These are phyloP conservation scores for Sphaerosporella brunnea DNA, from an alignment of 495 filamentous ascomycete species.

Conservation along the genomic window DNA sequence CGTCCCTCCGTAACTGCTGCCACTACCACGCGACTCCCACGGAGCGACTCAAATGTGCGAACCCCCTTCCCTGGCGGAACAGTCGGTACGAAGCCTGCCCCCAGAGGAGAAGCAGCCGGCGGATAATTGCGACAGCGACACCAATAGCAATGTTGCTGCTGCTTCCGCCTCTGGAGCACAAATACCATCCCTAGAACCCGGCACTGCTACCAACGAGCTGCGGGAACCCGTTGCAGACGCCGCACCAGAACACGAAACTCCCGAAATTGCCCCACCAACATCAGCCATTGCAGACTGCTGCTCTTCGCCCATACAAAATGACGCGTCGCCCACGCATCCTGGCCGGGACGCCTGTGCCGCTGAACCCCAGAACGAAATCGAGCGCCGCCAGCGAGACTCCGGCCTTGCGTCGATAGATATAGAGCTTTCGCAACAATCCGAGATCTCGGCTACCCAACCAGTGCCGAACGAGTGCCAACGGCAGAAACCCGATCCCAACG, in stretches of 20 bases:
- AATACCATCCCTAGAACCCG: background rate
- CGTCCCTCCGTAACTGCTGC: too few relatives aligned
- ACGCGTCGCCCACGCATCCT: constrained; percentile 1
- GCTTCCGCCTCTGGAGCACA: background rate
- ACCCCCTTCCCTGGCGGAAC: background rate
- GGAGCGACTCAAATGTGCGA: background rate
- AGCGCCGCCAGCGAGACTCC: constrained; percentile 3
- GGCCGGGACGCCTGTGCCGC: too few relatives aligned
- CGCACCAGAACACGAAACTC: background rate
- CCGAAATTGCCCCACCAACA: constrained; percentile 1
- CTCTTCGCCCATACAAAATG: constrained; percentile 6
- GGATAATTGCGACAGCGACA: background rate
- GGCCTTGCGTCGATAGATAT: background rate
- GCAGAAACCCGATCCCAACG: background rate
- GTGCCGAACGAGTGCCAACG: background rate
- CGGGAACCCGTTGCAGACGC: background rate
- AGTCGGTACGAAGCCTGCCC: background rate
- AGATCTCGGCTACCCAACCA: background rate
- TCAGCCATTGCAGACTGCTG: too few relatives aligned
- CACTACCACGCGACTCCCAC: background rate
- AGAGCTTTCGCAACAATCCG: background rate
- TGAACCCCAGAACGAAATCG: too few relatives aligned
- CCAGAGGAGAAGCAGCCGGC: background rate
- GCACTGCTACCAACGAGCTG: background rate
- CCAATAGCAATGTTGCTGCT: too few relatives aligned